Base-by-base conservation (phyloP, 345 rosid genomes). In the Clarkia xantiana region DNA sequence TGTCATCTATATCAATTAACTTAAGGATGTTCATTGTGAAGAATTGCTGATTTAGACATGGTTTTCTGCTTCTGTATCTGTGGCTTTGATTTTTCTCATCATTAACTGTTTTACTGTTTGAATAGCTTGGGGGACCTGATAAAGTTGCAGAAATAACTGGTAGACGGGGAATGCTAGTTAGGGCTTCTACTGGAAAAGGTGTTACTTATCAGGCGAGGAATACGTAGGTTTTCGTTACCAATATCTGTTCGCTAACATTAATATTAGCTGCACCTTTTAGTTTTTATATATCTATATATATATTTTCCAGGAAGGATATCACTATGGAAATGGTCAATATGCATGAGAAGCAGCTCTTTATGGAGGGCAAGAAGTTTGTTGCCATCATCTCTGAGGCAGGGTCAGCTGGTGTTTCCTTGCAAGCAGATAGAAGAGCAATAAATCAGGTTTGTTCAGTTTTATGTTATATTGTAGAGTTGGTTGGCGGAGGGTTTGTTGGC, bases 341-440 rank as follows among this genome's bases (percentile, higher is more conserved):
- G 98, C 83, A 84, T 40, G 98, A 86, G 68, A 91, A 91, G 68
- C 89, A 91, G 75, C 84, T 76, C 59, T 91, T 91, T 71, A 91
- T 91, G 98, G 96, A 86, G 62, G 89, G 98, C 53, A 86, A 86
- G 75, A 91, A 86, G 60, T 73, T 69, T 10, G 93, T 79, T 65
- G 98, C 98, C 42, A 73, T 91, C 59, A 91, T 91, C 63, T 91
- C 98, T 22, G 98, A 91, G 75, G 98, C 98, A 58, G 98, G 98
- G 54, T 91, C 96, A 42, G 98, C 98, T 57, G 98, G 96, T 60
- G 98, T 91, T 46, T 91, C 98, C 20, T 67, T 91, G 74, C 98
- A 91, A 74, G 93, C 98, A 9, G 98, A 91, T 75, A 83, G 86
- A 78, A 81, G 96, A 73, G 96, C 86, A 19, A 52, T 49, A 55